Base-by-base conservation (phyloP, 73 alveolate genomes). In the Tetrahymena thermophila region DNA sequence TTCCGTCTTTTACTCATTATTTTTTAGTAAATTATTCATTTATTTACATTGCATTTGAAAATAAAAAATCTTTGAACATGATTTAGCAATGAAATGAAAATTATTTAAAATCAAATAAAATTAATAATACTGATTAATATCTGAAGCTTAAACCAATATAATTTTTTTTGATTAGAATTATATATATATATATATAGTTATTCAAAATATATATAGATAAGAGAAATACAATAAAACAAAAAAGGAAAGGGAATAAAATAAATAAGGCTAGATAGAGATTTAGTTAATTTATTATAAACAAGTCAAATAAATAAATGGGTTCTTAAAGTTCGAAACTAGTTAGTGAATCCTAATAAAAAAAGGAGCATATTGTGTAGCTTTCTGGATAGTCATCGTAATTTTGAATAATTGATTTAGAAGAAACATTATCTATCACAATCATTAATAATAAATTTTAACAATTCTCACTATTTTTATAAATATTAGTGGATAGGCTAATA, bases 271-370 rank as follows among this genome's bases (percentile, higher is more conserved):
- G 83, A 40, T 40, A 40, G 44, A 4, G 0, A 50, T 50, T 50
- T 50, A 50, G 83, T 19, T 50, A 50, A 50, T 15, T 50, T 21
- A 50, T 50, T 19, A 50, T 6, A 50, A 50, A 28, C 83, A 40
- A 40, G 9, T 40, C 21, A 50, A 50, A 9, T 23, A 71, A 71
- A 28, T 3, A 38, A 44, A 95, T 95, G 97, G 97, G 97, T 85
- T 95, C 97, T 50, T 35, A 95, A 95, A 95, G 97, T 38, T 85
- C 95, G 28, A 95, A 95, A 85, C 94, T 95, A 89, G 97, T 95
- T 23, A 95, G 85, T 31, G 97, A 95, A 23, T 44, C 95, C 56
- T 50, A 85, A 35, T 43, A 93, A 28, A 94, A 95, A 31, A 94
- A 95, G 28, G 95, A 95, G 34, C 95, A 94, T 0, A 95, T 95